Percentiles rank a stretch among this genome's conserved stretches.
Evolutionary conservation across 2,329 filamentous ascomycete species (phyloP).

Genomic region (Stachybotrys echinatus): DNA sequence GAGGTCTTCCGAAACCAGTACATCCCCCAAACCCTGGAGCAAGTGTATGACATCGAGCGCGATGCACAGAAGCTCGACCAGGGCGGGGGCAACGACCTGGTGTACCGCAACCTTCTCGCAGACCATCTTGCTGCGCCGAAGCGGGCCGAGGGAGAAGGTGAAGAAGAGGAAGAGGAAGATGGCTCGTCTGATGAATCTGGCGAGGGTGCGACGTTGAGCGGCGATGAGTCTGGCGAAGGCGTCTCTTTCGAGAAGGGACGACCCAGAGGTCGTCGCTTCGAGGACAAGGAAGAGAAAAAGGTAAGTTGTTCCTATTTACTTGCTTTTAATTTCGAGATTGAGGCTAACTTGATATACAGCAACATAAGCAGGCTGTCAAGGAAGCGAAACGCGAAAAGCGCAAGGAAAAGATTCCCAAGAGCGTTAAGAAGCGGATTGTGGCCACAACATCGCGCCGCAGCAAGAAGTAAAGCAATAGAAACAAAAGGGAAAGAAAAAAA

Average conservation of each 20-base stretch:
- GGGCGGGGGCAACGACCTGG: slow-evolving; percentile 69
- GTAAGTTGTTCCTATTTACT: slow-evolving; percentile 29
- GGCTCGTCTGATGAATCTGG: slow-evolving; percentile 37
- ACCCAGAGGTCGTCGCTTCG: slow-evolving; percentile 77
- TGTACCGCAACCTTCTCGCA: slow-evolving; percentile 82
- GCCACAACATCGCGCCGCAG: slow-evolving; percentile 57
- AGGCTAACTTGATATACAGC: too few relatives aligned
- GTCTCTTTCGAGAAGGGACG: slow-evolving; percentile 60
- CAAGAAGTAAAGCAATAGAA: slow-evolving; percentile 35
- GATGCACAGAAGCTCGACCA: slow-evolving; percentile 73
- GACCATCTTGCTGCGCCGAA: slow-evolving; percentile 49
- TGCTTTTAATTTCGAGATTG: too few relatives aligned
- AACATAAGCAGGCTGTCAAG: slow-evolving; percentile 85
- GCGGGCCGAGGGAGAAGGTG: slow-evolving; percentile 30
- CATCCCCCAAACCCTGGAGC: slow-evolving; percentile 90
- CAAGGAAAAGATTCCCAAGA: slow-evolving; percentile 93
- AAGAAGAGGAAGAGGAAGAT: slow-evolving; percentile 32
- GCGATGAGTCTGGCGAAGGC: slow-evolving; percentile 37
- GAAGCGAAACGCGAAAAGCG: slow-evolving; percentile 92
- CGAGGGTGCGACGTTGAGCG: slow-evolving; percentile 42
- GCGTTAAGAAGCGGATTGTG: slow-evolving; percentile 86
- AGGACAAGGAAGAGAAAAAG: slow-evolving; percentile 88
- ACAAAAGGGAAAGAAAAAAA: slow-evolving; percentile 3
- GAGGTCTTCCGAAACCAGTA: slow-evolving; percentile 95
- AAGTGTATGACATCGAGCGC: slow-evolving; percentile 93